phyloP scores from a whole-genome alignment of 371 early-diverging fungal genomes.

The Syncephalastrum monosporum region DNA sequence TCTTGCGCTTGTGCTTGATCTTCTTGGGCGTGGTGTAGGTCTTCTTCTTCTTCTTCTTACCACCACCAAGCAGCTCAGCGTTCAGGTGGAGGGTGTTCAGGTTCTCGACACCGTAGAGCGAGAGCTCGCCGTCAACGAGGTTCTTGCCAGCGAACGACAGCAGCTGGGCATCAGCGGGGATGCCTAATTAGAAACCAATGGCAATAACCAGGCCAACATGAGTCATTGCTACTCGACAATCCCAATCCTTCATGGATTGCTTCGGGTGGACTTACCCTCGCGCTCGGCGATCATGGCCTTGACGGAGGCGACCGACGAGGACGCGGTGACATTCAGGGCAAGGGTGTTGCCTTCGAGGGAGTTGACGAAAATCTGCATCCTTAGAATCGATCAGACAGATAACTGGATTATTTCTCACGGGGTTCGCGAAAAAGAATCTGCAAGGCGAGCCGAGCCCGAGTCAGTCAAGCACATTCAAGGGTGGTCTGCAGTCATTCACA shows the following conservation, averaged over 20 bases:
- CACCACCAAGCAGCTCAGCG: slow-evolving; percentile 83
- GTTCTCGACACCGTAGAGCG: slow-evolving; percentile 84
- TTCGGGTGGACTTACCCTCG: slow-evolving; percentile 57
- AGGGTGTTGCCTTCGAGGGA: slow-evolving; percentile 87
- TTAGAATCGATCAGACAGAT: slow-evolving; percentile 16
- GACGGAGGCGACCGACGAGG: slow-evolving; percentile 82
- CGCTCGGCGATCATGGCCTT: slow-evolving; percentile 91
- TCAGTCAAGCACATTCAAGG: not conserved
- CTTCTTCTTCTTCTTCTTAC: slow-evolving; percentile 99
- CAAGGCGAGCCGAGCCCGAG: not conserved
- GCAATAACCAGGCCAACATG: too few relatives aligned
- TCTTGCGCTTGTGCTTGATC: slow-evolving; percentile 98
- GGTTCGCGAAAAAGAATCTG: slow-evolving; percentile 8
- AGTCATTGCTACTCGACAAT: too few relatives aligned
- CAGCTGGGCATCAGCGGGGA: slow-evolving; percentile 92
- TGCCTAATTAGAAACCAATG: slow-evolving; percentile 43
- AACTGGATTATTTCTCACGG: slow-evolving; percentile 19
- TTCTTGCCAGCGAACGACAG: slow-evolving; percentile 94
- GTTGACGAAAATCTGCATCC: slow-evolving; percentile 90
- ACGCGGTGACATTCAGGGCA: slow-evolving; percentile 77
- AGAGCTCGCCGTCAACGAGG: slow-evolving; percentile 78
- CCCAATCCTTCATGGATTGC: not conserved
- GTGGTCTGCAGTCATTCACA: not conserved
- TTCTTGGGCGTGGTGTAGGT: slow-evolving; percentile 99
- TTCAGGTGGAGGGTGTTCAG: slow-evolving; percentile 90